Percentiles rank a stretch among this genome's conserved stretches.
Evolutionary conservation across 768 basidiomycete genomes (phyloP).

Genomic region (Lentinula sp.): DNA sequence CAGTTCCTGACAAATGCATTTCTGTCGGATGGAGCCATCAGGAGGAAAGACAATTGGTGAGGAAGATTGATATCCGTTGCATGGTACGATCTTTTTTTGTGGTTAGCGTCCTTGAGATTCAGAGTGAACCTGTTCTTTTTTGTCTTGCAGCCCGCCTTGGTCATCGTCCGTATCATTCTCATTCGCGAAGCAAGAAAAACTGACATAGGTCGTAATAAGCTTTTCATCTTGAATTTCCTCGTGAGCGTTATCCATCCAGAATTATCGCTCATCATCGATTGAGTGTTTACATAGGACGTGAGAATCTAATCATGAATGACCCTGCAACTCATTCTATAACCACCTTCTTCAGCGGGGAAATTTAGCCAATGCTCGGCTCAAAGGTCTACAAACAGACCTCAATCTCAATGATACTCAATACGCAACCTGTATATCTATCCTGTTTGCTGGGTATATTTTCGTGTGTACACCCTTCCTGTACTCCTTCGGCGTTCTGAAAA

Average conservation of each 20-base stretch:
- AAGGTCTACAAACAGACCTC: conserved; percentile 18
- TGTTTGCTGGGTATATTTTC: conserved; percentile 20
- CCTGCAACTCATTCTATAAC: not conserved
- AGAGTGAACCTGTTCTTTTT: not conserved
- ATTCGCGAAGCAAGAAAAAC: not conserved
- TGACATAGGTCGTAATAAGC: not conserved
- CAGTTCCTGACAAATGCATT: not conserved
- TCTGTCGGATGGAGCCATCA: conserved; percentile 3
- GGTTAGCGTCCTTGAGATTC: not conserved
- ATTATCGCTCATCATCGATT: not conserved
- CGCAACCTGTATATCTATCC: conserved; percentile 15
- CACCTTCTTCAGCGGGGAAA: conserved; percentile 9
- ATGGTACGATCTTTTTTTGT: conserved; percentile 6
- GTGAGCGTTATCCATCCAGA: not conserved
- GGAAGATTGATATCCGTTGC: conserved; percentile 11
- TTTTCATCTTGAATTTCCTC: conserved; percentile 12
- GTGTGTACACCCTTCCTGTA: not conserved
- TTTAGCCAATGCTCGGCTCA: conserved; percentile 14
- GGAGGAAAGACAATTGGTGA: conserved; percentile 9
- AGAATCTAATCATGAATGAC: not conserved
- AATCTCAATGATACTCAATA: conserved; percentile 18
- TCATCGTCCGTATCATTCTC: conserved; percentile 1
- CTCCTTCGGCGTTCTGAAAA: not conserved
- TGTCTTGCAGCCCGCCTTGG: conserved; percentile 7
- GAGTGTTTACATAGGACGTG: not conserved